Base-by-base conservation (phyloP, 2,329 filamentous ascomycete species). In the Calonectria leucothoes region DNA sequence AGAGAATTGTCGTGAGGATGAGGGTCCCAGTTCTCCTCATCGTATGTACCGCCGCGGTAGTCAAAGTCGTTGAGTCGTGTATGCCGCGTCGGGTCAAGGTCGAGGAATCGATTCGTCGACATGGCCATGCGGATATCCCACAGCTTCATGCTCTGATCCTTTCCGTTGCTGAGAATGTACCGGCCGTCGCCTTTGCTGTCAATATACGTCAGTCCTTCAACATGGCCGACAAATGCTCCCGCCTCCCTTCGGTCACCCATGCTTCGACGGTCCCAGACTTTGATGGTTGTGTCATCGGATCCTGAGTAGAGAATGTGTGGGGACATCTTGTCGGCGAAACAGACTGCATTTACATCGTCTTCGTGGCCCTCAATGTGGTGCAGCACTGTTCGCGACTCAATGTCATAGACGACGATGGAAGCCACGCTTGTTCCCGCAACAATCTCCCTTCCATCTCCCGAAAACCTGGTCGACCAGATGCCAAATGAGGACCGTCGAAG, bases 291-390 rank as follows among this genome's bases (percentile, higher is more conserved):
- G 82, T 99, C 97, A 81, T 99, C 97, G 0, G 95, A 98, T 25
- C 97, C 97, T 0, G 96, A 98, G 85, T 98, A 98, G 3, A 99
- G 88, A 74, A 98, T 96, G 82, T 99, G 96, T 1, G 97, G 96
- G 0, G 95, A 97, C 35, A 91, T 90, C 74, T 92, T 93, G 84
- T 98, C 96, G 1, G 95, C 97, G 81, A 98, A 98, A 84, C 96
- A 98, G 0, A 99, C 97, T 6, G 97, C 97, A 79, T 98, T 99
- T 69, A 98, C 96, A 82, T 99, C 95, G 78, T 97, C 92, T 6
- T 91, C 87, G 81, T 99, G 97, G 0, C 95, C 96, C 20, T 88
- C 87, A 31, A 98, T 91, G 61, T 92, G 90, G 69, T 98, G 91
- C 37, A 97, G 89, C 0, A 94, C 91, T 57, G 90, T 89, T 23